Conservation (phyloP, 2,329 filamentous ascomycete genomes). For the Colletotrichum aenigma region DNA sequence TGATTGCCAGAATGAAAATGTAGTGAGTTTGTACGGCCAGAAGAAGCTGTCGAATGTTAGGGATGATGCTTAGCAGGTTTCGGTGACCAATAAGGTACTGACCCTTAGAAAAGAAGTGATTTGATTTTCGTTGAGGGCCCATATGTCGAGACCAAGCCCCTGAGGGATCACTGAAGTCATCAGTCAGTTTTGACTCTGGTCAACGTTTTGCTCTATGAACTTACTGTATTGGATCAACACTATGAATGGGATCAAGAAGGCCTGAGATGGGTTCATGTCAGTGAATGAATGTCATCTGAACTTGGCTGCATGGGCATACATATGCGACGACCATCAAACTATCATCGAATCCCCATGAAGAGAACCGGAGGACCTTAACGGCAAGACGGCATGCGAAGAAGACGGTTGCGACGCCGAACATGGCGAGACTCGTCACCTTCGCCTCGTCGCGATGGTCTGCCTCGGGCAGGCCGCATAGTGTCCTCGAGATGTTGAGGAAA, state of each 20-base stretch:
- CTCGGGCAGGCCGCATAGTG: not conserved
- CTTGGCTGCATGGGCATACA: not conserved
- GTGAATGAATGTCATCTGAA: not conserved
- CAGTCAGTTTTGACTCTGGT: not conserved
- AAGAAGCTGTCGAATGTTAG: constrained; percentile 30
- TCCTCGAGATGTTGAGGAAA: constrained; percentile 6
- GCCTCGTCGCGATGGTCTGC: not conserved
- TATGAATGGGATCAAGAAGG: not conserved
- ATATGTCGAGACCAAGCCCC: constrained; percentile 55
- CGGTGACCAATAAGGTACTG: not conserved
- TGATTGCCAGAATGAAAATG: constrained; percentile 33
- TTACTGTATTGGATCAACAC: not conserved
- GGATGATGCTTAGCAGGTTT: constrained; percentile 27
- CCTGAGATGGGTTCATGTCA: not conserved
- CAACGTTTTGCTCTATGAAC: not conserved
- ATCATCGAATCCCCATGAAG: not conserved
- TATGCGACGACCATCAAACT: not conserved
- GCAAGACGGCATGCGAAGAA: not conserved
- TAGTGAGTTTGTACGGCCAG: constrained; percentile 39
- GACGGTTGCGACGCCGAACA: not conserved
- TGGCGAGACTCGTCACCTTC: not conserved
- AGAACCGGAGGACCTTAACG: not conserved
- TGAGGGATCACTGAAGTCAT: constrained; percentile 24
- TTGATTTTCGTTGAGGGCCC: constrained; percentile 35
- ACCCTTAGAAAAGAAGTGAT: not conserved